A percentile compares a stretch with the other conserved stretches of the same genome.
Conservation (phyloP, 345 rosid genomes). For the Mercurialis annua region DNA sequence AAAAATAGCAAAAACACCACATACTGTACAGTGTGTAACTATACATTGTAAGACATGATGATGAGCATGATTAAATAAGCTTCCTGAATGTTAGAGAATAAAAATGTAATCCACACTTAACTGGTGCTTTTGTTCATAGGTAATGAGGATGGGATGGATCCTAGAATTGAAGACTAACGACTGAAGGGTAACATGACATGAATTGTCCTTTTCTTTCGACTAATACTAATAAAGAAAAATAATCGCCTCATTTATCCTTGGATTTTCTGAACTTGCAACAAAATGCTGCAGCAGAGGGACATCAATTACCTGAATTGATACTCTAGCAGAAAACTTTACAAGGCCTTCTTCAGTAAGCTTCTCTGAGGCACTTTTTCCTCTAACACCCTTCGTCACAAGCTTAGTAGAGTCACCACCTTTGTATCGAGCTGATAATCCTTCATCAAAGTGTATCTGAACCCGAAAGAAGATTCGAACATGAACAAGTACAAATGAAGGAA, state of each 20-base stretch:
- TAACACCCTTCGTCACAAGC: conserved; percentile 57
- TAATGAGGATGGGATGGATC: not conserved
- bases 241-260: not conserved
- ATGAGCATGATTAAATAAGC: not conserved
- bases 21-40: not conserved
- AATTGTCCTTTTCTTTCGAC: not conserved
- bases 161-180: not conserved
- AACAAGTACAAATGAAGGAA: conserved; percentile 3
- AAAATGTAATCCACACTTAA: not conserved
- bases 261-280: not conserved
- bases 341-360: conserved; percentile 91
- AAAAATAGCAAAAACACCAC: not conserved
- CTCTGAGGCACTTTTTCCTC: conserved; percentile 72
- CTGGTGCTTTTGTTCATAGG: not conserved
- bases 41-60: not conserved
- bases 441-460: conserved; percentile 87
- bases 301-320: conserved; percentile 71
- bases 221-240: too few species aligned
- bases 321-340: conserved; percentile 77
- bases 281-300: not conserved
- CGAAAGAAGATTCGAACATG: conserved; percentile 20
- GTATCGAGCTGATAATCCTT: conserved; percentile 73
- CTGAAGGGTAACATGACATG: not conserved
- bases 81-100: not conserved
- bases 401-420: conserved; percentile 74